Percentiles rank a stretch among this genome's conserved stretches.
These are phyloP conservation scores for Coniella lustricola DNA, from an alignment of 2,329 filamentous ascomycete species.

Conservation along the genomic window DNA sequence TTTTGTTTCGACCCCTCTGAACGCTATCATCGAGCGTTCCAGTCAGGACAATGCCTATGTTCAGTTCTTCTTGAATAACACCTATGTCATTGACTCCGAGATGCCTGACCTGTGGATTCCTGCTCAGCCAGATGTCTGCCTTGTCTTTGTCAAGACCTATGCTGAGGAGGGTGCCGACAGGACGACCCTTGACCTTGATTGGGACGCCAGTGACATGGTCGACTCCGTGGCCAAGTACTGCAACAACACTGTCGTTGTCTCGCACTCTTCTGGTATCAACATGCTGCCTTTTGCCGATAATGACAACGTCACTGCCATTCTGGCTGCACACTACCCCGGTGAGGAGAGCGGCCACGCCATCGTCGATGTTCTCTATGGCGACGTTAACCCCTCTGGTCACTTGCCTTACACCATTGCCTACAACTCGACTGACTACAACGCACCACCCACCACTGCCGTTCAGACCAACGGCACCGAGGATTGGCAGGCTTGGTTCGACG, in stretches of 20 bases:
- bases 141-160: conserved; percentile 60
- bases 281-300: conserved; percentile 50
- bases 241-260: conserved; percentile 43
- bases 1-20: conserved; percentile 47
- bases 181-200: conserved; percentile 46
- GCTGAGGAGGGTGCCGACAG: conserved; percentile 58
- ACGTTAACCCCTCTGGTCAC: conserved; percentile 52
- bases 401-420: conserved; percentile 64
- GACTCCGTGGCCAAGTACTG: conserved; percentile 38
- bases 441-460: conserved; percentile 30
- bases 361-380: conserved; percentile 55
- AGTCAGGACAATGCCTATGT: conserved; percentile 35
- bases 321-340: conserved; percentile 55
- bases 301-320: conserved; percentile 54
- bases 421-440: conserved; percentile 41
- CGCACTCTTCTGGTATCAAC: conserved; percentile 57
- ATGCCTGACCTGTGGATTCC: conserved; percentile 39
- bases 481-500: conserved; percentile 46
- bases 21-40: conserved; percentile 46
- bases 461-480: conserved; percentile 31
- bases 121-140: conserved; percentile 54
- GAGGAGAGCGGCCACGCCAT: conserved; percentile 55
- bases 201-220: conserved; percentile 57
- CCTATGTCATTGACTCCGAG: conserved; percentile 30
- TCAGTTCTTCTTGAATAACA: conserved; percentile 38